Conservation (phyloP, 495 filamentous ascomycete species). For the Penicillium robsamsonii region DNA sequence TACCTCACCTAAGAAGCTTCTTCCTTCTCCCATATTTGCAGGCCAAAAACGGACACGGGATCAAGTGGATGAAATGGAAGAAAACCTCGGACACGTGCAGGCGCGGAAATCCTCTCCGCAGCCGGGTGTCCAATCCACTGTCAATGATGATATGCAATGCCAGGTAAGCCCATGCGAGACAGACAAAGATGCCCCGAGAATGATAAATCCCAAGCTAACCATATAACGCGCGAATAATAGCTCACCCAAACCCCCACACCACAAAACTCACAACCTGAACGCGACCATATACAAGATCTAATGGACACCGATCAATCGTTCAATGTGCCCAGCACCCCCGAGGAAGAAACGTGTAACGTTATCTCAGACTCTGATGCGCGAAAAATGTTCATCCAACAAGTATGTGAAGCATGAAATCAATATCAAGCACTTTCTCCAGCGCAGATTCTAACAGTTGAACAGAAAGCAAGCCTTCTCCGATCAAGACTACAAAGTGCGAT, state of each 20-base stretch:
- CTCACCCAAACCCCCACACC: constrained; percentile 16
- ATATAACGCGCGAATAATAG: constrained; percentile 12
- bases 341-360: constrained; percentile 21
- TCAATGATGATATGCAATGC: constrained; percentile 16
- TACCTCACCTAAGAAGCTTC: constrained; percentile 36
- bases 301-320: constrained; percentile 14
- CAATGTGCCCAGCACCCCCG: constrained; percentile 12
- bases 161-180: constrained; percentile 24
- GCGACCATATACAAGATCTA: constrained; percentile 19
- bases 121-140: constrained; percentile 13
- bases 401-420: constrained; percentile 18
- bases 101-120: constrained; percentile 13
- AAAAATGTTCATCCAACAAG: constrained; percentile 46
- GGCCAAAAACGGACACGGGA: constrained; percentile 46
- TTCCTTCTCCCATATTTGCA: constrained; percentile 40
- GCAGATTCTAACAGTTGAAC: constrained; percentile 9
- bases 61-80: constrained; percentile 33
- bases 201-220: constrained; percentile 16
- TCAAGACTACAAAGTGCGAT: constrained; percentile 45
- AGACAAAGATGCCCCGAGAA: background rate
- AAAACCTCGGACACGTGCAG: constrained; percentile 22
- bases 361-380: constrained; percentile 40
- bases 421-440: background rate
- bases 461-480: constrained; percentile 48
- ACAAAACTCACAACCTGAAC: constrained; percentile 20